phyloP scores from a whole-genome alignment of 164 flowering plant genomes.

The Vitis labrusca region DNA sequence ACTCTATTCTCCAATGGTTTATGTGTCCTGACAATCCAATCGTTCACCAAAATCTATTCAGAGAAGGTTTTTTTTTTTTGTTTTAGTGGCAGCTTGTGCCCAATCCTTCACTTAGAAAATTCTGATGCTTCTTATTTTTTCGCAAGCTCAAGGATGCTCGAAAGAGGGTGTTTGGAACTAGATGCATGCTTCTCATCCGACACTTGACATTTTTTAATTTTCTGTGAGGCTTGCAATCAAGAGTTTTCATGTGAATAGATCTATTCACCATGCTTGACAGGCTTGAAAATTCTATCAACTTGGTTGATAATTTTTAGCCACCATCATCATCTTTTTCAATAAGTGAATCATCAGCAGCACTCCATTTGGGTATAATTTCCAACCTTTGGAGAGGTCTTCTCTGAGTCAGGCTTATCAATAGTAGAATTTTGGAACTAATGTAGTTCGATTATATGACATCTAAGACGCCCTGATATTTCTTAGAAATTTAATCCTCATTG shows the following conservation, averaged over 20 bases:
- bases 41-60: too few relatives aligned
- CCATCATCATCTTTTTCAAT: constrained; percentile 9
- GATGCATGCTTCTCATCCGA: constrained; percentile 22
- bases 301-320: background rate
- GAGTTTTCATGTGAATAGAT: constrained; percentile 8
- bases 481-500: constrained; percentile 6
- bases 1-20: too few relatives aligned
- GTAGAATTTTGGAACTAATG: constrained; percentile 3
- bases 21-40: too few relatives aligned
- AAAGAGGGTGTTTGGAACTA: constrained; percentile 40
- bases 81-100: too few relatives aligned
- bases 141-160: constrained; percentile 34
- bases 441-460: background rate
- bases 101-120: too few relatives aligned
- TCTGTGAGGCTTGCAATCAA: constrained; percentile 5
- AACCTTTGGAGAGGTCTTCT: constrained; percentile 21
- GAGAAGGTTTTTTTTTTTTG: too few relatives aligned
- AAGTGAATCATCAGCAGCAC: constrained; percentile 6
- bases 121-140: constrained; percentile 48
- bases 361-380: constrained; percentile 6
- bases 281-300: constrained; percentile 13
- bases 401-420: constrained; percentile 4
- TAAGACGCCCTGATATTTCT: constrained; percentile 11
- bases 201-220: constrained; percentile 37
- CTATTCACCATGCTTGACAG: constrained; percentile 10